phyloP scores from a whole-genome alignment of 202 grass and related monocot genomes.

The Setaria viridis region DNA sequence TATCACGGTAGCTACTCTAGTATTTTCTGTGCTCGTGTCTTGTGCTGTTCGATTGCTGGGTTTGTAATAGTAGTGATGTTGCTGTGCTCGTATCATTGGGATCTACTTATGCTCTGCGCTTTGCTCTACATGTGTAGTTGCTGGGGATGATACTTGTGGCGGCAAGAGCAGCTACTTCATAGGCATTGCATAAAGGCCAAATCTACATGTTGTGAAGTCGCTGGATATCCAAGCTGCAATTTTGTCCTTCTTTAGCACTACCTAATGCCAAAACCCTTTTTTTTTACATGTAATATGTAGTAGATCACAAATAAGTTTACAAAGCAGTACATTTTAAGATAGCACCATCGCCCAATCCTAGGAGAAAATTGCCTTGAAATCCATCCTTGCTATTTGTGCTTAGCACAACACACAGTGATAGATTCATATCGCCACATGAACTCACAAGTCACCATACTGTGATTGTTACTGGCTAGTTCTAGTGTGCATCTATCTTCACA shows the following conservation, averaged over 20 bases:
- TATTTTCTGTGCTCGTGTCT: not conserved
- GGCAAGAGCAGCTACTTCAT: not conserved
- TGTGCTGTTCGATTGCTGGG: not conserved
- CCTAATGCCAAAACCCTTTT: not conserved
- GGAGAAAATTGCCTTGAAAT: not conserved
- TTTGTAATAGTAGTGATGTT: slow-evolving; percentile 6
- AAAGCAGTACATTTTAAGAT: not conserved
- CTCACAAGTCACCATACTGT: no score
- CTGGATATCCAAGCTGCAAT: not conserved
- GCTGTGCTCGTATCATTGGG: not conserved
- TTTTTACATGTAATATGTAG: no score
- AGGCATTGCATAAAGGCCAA: not conserved
- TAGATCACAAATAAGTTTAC: not conserved
- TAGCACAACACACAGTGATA: no score
- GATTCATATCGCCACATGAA: no score
- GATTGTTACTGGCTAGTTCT: no score
- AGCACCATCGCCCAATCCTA: not conserved
- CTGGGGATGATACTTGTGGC: not conserved
- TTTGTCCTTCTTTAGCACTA: not conserved
- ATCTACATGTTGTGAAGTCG: slow-evolving; percentile 5
- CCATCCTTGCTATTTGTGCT: not conserved
- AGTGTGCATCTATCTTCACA: no score
- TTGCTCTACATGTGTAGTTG: no score
- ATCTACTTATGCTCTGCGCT: not conserved
- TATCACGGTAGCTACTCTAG: not conserved